A percentile compares a stretch with the other conserved stretches of the same genome.
Conservation (phyloP, 2,329 filamentous ascomycete genomes). For the Verticillium klebahnii region DNA sequence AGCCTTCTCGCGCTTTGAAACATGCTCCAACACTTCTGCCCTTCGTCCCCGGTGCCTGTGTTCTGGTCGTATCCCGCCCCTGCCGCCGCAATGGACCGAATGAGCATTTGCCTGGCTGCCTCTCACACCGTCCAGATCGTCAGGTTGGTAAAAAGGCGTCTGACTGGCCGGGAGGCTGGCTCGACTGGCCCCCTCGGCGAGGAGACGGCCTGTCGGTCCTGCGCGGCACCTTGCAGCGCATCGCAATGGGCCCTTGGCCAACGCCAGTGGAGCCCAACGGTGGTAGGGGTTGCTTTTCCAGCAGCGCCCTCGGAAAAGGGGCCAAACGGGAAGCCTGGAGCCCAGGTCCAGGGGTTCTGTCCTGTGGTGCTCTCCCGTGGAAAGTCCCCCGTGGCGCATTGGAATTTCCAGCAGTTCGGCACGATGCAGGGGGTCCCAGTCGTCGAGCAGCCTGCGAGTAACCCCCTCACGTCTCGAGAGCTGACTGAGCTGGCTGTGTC, state of each 20-base stretch:
- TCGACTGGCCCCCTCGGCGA: not conserved
- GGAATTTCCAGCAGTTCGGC: conserved; percentile 3
- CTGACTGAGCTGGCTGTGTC: not conserved
- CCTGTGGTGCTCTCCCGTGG: not conserved
- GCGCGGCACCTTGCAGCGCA: not conserved
- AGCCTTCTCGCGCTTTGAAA: not conserved
- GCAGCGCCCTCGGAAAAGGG: not conserved
- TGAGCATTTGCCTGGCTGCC: not conserved
- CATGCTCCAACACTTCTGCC: not conserved
- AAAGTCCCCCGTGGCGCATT: not conserved
- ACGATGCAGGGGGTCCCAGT: not conserved
- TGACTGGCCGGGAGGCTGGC: too few relatives aligned
- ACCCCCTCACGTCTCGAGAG: too few relatives aligned
- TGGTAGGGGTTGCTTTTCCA: not conserved
- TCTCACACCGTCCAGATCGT: not conserved
- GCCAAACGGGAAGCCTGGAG: not conserved
- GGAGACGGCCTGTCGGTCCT: not conserved
- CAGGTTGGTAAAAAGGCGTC: too few relatives aligned
- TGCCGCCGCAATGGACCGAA: not conserved
- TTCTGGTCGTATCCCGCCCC: not conserved
- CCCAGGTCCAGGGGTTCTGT: not conserved
- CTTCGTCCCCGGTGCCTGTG: not conserved
- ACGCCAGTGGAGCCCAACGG: not conserved
- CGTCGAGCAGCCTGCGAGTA: not conserved
- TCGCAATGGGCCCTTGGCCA: not conserved